These are phyloP conservation scores for Castanospermum australe DNA, from an alignment of 306 rosid species.

Conservation along the genomic window DNA sequence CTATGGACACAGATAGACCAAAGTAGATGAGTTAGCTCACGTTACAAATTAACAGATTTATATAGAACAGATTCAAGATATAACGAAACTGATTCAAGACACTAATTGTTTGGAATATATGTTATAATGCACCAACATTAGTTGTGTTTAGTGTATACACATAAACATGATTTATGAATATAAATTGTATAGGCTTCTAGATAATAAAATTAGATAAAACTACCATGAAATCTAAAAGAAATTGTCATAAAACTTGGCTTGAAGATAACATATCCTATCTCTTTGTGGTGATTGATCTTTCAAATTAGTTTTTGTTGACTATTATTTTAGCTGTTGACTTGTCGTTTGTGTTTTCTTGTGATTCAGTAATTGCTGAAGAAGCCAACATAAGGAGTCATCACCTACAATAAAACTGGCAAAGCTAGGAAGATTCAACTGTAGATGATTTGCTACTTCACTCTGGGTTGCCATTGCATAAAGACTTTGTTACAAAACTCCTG, in stretches of 20 bases:
- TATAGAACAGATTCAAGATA: no score
- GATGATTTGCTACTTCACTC: not conserved
- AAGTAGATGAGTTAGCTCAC: no score
- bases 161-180: not conserved
- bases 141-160: not conserved
- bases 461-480: not conserved
- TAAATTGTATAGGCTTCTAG: not conserved
- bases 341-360: not conserved
- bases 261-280: not conserved
- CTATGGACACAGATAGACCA: no score
- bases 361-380: constrained; percentile 29
- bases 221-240: not conserved
- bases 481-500: not conserved
- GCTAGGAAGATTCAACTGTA: constrained; percentile 4
- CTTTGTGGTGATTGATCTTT: not conserved
- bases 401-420: constrained; percentile 34
- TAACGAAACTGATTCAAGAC: no score
- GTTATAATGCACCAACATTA: not conserved
- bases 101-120: not conserved
- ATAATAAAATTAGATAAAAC: not conserved
- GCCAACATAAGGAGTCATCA: constrained; percentile 15
- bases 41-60: no score
- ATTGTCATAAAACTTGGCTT: not conserved
- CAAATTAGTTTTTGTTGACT: not conserved
- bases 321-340: not conserved